Evolutionary conservation across 2,329 filamentous ascomycete genomes (phyloP), one percentile per base, ranked within the genome.

Genomic region (Colletotrichum plurivorum): DNA sequence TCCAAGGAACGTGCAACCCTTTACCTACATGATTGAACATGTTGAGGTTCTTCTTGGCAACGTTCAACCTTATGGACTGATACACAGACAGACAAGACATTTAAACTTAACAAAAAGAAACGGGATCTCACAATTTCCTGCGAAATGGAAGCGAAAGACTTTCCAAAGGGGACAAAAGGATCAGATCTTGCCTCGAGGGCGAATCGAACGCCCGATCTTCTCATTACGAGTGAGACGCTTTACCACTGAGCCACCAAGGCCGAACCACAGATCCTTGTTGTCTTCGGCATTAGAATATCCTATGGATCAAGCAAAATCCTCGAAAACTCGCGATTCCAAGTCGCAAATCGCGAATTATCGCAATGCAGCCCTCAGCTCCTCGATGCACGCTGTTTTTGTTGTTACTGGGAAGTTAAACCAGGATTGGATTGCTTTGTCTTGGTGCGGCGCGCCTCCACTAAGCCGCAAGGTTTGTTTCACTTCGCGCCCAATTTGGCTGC

Each of bases 161-260:
- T 9, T 1, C 16, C 22, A 2, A 16, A 25, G 20, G 45, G 0
- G 6, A 4, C n/a, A 48, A 48, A 63, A 56, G 16, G 18, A 27
- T 45, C 2, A 25, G 5, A 52, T 13, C 13, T 27, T 69, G 67
- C 67, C 67, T 69, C 67, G 67, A 69, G 67, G 67, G 67, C 67
- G 67, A 69, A 69, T 69, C 67, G 67, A 69, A 69, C 67, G 67
- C 67, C 67, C 67, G 67, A 69, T 69, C 67, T 69, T 69, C 67
- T 69, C 67, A 67, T 69, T 61, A 69, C 67, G 67, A 69, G 67
- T 69, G 67, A 69, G 67, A 69, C 67, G 67, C 67, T 69, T 69
- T 69, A 69, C 67, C 67, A 69, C 67, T 69, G 67, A 69, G 67
- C 67, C 67, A 69, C 67, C 67, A 69, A 69, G 67, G 67, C 67